Base-by-base conservation (phyloP, 1,284 basidiomycete genomes). In the Fomes fomentarius region DNA sequence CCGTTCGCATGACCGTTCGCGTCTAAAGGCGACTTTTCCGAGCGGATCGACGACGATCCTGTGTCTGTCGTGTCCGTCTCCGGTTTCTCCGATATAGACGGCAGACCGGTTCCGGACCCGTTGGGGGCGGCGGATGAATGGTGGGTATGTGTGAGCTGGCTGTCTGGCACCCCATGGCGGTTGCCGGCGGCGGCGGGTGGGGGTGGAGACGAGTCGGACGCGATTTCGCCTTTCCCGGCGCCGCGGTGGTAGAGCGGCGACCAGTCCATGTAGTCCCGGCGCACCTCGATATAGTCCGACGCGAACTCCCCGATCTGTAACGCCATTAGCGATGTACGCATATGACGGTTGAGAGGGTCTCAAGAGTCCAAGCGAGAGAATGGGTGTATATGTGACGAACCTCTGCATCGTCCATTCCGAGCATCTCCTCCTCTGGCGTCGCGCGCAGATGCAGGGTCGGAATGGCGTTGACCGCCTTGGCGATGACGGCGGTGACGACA, bases 381-480 rank as follows among this genome's bases (percentile, higher is more conserved):
- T 37, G 25, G 31, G n/a, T 19, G 25, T 26, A 21, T 47, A 14
- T 22, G 19, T 8, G 7, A 66, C 82, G 61, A 62, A 91, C 88
- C 79, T 94, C 89, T 30, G 85, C 82, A 65, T 91, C 92, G 71
- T 98, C 94, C 82, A 96, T 89, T 46, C 94, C 94, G 48, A 93
- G 79, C 52, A 81, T 82, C 76, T 97, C 93, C 30, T 85, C 91
- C 68, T 92, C 87, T 31, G 85, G 83, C 15, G 82, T 81, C 19
- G 85, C 83, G 38, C 89, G 82, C 64, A 97, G 83, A 50, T 85
- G 79, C 41, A 93, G 77, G 19, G 87, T 86, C 38, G 94, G 94
- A 46, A 94, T 84, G 41, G 84, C 61, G 72, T 96, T 87, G 66
- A 96, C 73, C 14, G 71, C 71, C 71, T 90, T 89, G 30, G 83